Base-by-base conservation (phyloP, 2,329 filamentous ascomycete species). In the Sarocladium oryzae region DNA sequence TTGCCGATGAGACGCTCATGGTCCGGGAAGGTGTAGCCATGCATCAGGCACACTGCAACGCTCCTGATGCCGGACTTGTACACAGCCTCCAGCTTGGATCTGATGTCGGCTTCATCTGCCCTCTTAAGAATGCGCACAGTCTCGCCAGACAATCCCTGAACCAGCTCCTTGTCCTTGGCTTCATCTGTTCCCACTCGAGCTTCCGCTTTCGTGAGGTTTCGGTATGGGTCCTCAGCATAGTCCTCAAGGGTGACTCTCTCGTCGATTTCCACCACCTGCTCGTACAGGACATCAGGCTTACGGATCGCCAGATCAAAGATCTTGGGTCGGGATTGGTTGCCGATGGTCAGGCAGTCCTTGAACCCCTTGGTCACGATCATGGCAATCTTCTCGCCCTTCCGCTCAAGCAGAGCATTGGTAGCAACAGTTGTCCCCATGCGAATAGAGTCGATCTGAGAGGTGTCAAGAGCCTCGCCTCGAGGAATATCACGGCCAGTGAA, bases 391-490 rank as follows among this genome's bases (percentile, higher is more conserved):
- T 95, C 90, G 45, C 91, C 91, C 67, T 96, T 96, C 53, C 91
- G 77, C 68, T 96, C 91, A 2, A 96, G 76, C 52, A 96, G 70
- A 0, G 91, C 91, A 66, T 96, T 96, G 1, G 91, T 96, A 9
- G 91, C 91, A 11, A 96, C 90, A 0, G 91, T 96, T 1, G 91
- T 96, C 40, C 91, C 91, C 91, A 96, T 96, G 45, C 91, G 85
- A 64, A 96, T 96, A 51, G 87, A 90, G 59, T 93, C 88, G 59
- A 96, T 95, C 61, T 84, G 72, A 16, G 83, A 81, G 1, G 90
- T 96, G 66, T 96, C 89, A 8, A 96, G 73, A 1, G 86, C 74
- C 63, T 90, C 75, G 23, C 89, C 89, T 45, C 90, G 83, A 3
- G 88, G 88, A 40, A 95, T 90, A 4, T 92, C 84, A 53, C 78